These are phyloP conservation scores for Furcasterigmium sp. DNA, from an alignment of 2,329 filamentous ascomycete genomes.

Conservation along the genomic window DNA sequence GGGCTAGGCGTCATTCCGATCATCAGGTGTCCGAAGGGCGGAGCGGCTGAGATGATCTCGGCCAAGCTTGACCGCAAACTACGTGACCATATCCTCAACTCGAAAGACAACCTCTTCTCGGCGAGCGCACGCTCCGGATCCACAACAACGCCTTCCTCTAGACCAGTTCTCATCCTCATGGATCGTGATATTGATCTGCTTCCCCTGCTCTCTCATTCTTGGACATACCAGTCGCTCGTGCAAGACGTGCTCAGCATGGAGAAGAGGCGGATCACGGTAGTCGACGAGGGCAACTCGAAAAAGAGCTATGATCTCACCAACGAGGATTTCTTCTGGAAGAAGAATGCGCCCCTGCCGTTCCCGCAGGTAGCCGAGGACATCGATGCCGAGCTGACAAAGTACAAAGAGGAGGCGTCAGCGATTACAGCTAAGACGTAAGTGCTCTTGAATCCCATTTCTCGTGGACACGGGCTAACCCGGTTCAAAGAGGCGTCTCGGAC, in stretches of 20 bases:
- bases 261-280: constrained; percentile 88
- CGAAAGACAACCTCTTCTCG: constrained; percentile 95
- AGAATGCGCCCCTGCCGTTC: constrained; percentile 86
- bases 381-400: constrained; percentile 85
- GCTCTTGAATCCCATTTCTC: background rate
- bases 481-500: constrained; percentile 65
- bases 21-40: constrained; percentile 88
- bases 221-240: constrained; percentile 76
- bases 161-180: constrained; percentile 87
- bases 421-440: constrained; percentile 79
- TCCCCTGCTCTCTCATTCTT: constrained; percentile 96
- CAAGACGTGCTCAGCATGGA: constrained; percentile 54
- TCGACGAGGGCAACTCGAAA: constrained; percentile 76
- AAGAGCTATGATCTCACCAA: constrained; percentile 86
- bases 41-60: constrained; percentile 89
- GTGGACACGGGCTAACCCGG: background rate
- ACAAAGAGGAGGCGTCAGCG: constrained; percentile 91
- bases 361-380: constrained; percentile 96
- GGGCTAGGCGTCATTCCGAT: constrained; percentile 78
- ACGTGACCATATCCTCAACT: constrained; percentile 93
- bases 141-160: constrained; percentile 61
- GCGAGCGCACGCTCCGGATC: constrained; percentile 49
- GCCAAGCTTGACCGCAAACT: constrained; percentile 93
- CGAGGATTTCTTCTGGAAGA: constrained; percentile 94
- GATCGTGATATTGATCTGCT: constrained; percentile 94